Base-by-base conservation (phyloP, 2,329 filamentous ascomycete species). In the Fonsecaea multimorphosa region DNA sequence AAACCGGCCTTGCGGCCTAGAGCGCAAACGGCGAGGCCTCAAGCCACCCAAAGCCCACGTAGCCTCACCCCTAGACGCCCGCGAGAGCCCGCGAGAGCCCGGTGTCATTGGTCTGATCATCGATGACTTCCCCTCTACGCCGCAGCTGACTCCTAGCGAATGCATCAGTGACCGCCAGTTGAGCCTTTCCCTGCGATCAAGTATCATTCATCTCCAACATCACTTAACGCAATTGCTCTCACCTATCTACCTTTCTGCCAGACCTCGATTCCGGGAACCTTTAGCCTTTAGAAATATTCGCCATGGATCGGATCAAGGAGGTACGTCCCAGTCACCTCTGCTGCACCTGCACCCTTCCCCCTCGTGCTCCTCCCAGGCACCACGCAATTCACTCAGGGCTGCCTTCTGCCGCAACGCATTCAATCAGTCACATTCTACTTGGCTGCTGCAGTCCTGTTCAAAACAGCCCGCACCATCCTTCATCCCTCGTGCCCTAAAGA, bases 281-380 rank as follows among this genome's bases (percentile, higher is more conserved):
- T 14, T 5, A 24, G 22, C 22, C 44, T 40, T 19, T 19, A 22
- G 22, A 52, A 60, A 32, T 6, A 54, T 52, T 74, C 78, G 85
- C 76, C 76, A 94, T 94, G 91, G 91, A 95, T 81, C 90, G 90
- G 82, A 93, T 95, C 81, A 93, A 92, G 89, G 89, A 93, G 86
- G 91, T 93, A 81, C 85, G 89, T 85, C 72, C 49, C 44, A 57
- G 27, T 49, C 44, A 49, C 44, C 19, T 58, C 53, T 63, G 49
- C 58, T 60, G 63, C 61, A 66, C 69, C 67, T 77, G 76, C 77
- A 49, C 76, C 73, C 60, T 74, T 60, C 60, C 73, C 75, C 74
- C 72, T 73, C 66, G 73, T 74, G 51, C 72, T 73, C 66, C 73
- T 74, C 40, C 51, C 61, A 64, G 68, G 68, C 65, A 63, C 40